Conservation (phyloP, 352 stramenopile species). For the Phytophthora meadii region DNA sequence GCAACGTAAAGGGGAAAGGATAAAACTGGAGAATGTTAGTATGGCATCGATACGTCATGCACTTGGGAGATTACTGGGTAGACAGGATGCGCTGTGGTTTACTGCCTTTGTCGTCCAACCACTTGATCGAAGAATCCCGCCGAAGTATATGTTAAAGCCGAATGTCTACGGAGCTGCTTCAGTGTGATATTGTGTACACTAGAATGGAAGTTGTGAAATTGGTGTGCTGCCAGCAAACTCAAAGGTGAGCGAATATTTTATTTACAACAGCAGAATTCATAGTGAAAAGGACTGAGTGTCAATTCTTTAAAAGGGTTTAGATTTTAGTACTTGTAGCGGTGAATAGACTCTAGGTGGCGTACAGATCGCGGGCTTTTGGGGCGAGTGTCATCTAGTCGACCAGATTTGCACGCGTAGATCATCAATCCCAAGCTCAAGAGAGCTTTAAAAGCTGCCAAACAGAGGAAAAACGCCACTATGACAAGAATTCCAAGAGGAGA, state of each 20-base stretch:
- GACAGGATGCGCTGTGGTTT: conserved; percentile 39
- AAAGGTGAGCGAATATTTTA: no score
- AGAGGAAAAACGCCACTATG: conserved; percentile 71
- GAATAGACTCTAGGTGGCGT: conserved; percentile 66
- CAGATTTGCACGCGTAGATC: conserved; percentile 76
- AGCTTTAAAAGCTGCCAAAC: conserved; percentile 80
- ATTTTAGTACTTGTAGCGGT: conserved; percentile 51
- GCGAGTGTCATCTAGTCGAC: conserved; percentile 68
- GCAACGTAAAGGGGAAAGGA: conserved; percentile 25
- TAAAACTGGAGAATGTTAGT: conserved; percentile 8
- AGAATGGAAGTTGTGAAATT: no score
- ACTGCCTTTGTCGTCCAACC: conserved; percentile 33
- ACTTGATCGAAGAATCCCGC: conserved; percentile 13
- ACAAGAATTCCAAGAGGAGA: conserved; percentile 55
- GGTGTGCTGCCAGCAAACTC: no score
- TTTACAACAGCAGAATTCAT: no score
- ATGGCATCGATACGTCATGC: conserved; percentile 21
- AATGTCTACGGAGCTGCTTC: conserved; percentile 1
- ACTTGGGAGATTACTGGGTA: conserved; percentile 36
- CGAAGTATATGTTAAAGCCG: conserved; percentile 30
- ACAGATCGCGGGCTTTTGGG: conserved; percentile 72
- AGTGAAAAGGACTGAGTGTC: neutral
- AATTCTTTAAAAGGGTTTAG: neutral
- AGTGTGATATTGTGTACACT: no score
- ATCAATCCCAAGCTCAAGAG: conserved; percentile 79